Evolutionary conservation across 345 rosid genomes (phyloP), one percentile per base, ranked within the genome.

Genomic region (Aquilaria malaccensis): DNA sequence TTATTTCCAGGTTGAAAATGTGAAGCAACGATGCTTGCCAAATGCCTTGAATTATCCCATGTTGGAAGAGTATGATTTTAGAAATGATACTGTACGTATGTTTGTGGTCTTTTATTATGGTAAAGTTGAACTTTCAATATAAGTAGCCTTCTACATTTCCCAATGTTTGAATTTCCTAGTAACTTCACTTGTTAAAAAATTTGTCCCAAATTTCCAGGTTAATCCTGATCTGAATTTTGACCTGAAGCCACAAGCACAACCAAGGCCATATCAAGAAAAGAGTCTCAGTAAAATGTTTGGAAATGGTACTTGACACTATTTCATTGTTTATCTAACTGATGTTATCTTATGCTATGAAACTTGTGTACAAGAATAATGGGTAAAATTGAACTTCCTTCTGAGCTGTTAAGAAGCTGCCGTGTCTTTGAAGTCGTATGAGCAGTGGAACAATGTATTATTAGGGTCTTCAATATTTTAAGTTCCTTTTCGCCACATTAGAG

Each of bases 201-300:
- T 37, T 37, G 43, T 37, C 7, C 43, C 65, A 53, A 45, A 43
- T 41, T 62, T 65, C 61, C 77, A 94, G 99, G 89, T 88, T 52
- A 94, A 94, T 69, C 97, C 99, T 77, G 95, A 90, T 70, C 87
- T 94, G 55, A 85, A 85, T 66, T 81, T 90, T 76, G 99, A 94
- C 72, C 78, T 94, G 58, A 88, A 91, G 72, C 96, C 96, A 68
- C 87, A 85, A 70, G 97, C 96, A 55, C 97, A 88, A 70, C 99
- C 97, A 33, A 85, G 96, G 22, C 99, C 95, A 30, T 94, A 94
- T 80, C 99, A 94, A 73, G 97, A 88, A 72, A 88, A 90, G 76
- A 90, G 97, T 69, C 83, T 88, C 57, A 94, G 99, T 74, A 94
- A 94, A 88, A 94, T 94, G 99, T 94, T 94, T 82, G 99, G 99